Evolutionary conservation across 2,329 filamentous ascomycete genomes (phyloP).

Genomic region (Didymella pomorum): DNA sequence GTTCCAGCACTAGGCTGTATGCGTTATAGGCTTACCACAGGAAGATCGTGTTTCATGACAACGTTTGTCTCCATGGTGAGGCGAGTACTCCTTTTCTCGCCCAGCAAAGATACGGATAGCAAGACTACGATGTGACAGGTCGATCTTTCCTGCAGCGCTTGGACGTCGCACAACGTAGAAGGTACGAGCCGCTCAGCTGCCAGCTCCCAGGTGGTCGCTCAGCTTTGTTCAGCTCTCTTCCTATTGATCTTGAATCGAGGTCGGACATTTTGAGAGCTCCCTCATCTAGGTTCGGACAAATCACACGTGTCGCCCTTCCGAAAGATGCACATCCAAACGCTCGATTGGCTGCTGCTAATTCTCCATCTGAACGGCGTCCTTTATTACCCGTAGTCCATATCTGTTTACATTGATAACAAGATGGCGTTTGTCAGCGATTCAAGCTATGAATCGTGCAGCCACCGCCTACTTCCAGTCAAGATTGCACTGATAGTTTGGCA

Average conservation of each 20-base stretch:
- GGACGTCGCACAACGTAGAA: background rate
- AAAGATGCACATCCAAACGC: background rate
- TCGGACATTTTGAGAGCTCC: background rate
- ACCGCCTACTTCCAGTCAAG: background rate
- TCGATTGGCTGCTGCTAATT: slow-evolving; percentile 4
- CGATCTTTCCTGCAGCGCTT: background rate
- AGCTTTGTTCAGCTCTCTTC: slow-evolving; percentile 2
- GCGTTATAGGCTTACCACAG: slow-evolving; percentile 9
- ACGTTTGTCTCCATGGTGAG: slow-evolving; percentile 1
- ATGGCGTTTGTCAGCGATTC: background rate
- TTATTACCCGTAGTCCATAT: background rate
- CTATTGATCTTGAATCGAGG: background rate
- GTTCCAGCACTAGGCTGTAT: slow-evolving; percentile 8
- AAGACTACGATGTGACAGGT: background rate
- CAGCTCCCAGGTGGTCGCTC: no score
- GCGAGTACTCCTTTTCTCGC: slow-evolving; percentile 15
- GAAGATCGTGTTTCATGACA: slow-evolving; percentile 16
- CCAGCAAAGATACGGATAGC: background rate
- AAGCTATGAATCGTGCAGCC: background rate
- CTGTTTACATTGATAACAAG: background rate
- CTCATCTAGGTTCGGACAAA: slow-evolving; percentile 5
- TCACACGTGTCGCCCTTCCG: slow-evolving; percentile 9
- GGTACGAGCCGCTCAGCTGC: background rate
- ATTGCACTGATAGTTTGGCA: background rate
- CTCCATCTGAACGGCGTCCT: slow-evolving; percentile 4